Base-by-base conservation (phyloP, 768 basidiomycete genomes). In the Podaxis sp. region DNA sequence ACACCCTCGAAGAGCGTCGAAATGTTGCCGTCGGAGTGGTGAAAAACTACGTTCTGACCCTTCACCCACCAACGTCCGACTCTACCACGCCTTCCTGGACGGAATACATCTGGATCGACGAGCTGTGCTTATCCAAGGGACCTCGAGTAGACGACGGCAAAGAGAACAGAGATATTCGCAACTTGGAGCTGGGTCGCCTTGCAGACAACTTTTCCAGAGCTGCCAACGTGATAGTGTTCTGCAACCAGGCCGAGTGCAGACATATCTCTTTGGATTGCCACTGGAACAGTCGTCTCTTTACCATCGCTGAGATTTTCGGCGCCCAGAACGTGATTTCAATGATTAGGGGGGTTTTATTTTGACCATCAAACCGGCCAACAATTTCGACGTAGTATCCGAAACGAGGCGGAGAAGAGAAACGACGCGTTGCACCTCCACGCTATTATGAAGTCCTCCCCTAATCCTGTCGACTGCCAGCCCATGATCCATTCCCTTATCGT, bases 401-500 rank as follows among this genome's bases (percentile, higher is more conserved):
- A 50, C 27, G 37, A 21, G 13, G 59, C 58, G 11, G 62, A 54
- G 23, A 9, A 21, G 21, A 47, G 25, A 3, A 57, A 55, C 7
- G 27, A 50, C 13, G 35, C 35, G 18, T 63, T 53, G 55, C 66
- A 67, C 56, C 50, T 67, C 7, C 63, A 67, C 28, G 63, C 64
- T 6, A 61, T 69, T 28, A 67, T 67, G 63, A 62, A 67, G 42
- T 55, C 67, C 23, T 61, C 64, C 21, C 52, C 50, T 2, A 63
- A 65, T 54, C 52, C 66, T 18, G 68, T 64, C 4, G 46, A 62
- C 2, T 38, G 59, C 16, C 66, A 69, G 47, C 5, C 44, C 14
- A 58, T 66, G 21, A 69, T 69, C 46, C 68, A 70, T 54, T 40
- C 68, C 4, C 61, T 69, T 7, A 60, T 69, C 10, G 63, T 69